Base-by-base conservation (phyloP, 1,284 basidiomycete genomes). In the Hortiboletus rubellus region DNA sequence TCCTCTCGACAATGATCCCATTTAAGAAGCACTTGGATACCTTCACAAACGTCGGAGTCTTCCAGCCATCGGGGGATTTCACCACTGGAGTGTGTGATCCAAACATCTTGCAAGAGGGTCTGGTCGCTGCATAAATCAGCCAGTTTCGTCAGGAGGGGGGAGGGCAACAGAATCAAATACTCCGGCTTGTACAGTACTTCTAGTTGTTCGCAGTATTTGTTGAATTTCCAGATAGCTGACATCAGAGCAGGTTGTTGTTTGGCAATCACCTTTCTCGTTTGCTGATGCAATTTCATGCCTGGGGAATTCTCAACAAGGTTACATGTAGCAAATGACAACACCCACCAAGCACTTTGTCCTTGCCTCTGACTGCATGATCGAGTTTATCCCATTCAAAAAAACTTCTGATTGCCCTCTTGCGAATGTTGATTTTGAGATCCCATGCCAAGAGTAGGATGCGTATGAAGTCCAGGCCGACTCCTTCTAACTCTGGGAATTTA, bases 351-450 rank as follows among this genome's bases (percentile, higher is more conserved):
- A 73, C 48, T 34, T 74, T 63, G 12, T 72, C 59, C 30, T 62
- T 57, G 0, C 77, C 70, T 0, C 71, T 67, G 7, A 70, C 70
- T 0, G 74, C 74, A 24, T 63, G 68, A 50, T 76, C 71, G 0
- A 79, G 60, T 9, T 62, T 65, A 27, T 78, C 74, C 71, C 71
- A 77, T 46, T 77, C 74, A 15, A 74, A 72, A 46, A 79, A 77
- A n/a, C 68, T 72, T 0, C 66, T 67, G 7, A 76, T 70, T 0
- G 70, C 74, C 2, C 67, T 55, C 46, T 73, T 74, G 0, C 67
- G 58, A 22, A 78, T 75, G 45, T 73, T 75, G n/a, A 75, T 73
- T 53, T 79, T 78, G 12, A 77, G 62, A 33, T 77, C 73, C 0
- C 64, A 61, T 0, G 71, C 71, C 49, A 77, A 55, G 0, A 78